Conservation (phyloP, 2,329 filamentous ascomycete genomes). For the Scytalidium lignicola region DNA sequence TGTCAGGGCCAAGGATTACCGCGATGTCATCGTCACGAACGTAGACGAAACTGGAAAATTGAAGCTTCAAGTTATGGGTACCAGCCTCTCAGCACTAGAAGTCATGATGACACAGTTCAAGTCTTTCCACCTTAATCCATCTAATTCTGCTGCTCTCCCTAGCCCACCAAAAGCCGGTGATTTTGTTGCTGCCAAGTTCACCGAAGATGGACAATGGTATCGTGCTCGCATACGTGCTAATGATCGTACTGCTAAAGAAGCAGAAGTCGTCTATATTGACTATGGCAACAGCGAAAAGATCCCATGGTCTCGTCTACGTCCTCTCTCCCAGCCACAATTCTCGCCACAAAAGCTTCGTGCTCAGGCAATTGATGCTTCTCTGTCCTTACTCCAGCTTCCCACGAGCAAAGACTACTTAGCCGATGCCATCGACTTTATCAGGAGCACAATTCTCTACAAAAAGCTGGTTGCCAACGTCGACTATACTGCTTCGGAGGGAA, state of each 20-base stretch:
- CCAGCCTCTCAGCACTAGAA: slow-evolving; percentile 78
- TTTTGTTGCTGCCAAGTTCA: slow-evolving; percentile 86
- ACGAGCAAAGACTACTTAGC: slow-evolving; percentile 74
- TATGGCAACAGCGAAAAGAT: slow-evolving; percentile 92
- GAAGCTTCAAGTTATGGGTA: slow-evolving; percentile 87
- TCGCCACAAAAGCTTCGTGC: slow-evolving; percentile 73
- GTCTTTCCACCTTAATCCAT: slow-evolving; percentile 79
- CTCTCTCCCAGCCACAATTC: slow-evolving; percentile 78
- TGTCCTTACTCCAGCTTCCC: slow-evolving; percentile 88
- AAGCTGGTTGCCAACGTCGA: slow-evolving; percentile 89
- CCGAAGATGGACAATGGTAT: slow-evolving; percentile 89
- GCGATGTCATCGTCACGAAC: slow-evolving; percentile 88
- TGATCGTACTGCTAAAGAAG: slow-evolving; percentile 81
- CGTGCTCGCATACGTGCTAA: slow-evolving; percentile 86
- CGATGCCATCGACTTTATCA: slow-evolving; percentile 73
- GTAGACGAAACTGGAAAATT: slow-evolving; percentile 76
- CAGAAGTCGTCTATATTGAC: slow-evolving; percentile 91
- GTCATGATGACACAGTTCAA: slow-evolving; percentile 88
- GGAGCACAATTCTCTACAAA: slow-evolving; percentile 67
- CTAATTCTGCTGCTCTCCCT: slow-evolving; percentile 69
- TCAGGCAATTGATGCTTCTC: slow-evolving; percentile 79
- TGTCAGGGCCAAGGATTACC: slow-evolving; percentile 77
- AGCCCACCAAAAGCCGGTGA: slow-evolving; percentile 86
- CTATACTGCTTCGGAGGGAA: slow-evolving; percentile 74
- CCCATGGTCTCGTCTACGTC: slow-evolving; percentile 76